Conservation (phyloP, 768 basidiomycete species). For the Daedaleopsis nitida region DNA sequence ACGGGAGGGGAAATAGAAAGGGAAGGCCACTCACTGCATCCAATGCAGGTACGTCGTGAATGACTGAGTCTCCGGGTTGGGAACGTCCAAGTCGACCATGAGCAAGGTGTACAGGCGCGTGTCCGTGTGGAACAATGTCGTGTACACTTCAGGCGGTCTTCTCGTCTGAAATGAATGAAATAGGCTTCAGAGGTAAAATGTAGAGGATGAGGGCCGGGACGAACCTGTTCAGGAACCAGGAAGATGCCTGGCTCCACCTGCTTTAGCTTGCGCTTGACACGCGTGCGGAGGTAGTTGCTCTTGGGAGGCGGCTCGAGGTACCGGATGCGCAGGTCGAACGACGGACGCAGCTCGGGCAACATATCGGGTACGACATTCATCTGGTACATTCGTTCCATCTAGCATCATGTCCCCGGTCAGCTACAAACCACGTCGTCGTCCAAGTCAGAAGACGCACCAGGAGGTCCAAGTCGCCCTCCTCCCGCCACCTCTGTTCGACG, state of each 20-base stretch:
- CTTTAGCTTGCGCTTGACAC: constrained; percentile 32
- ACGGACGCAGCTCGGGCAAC: constrained; percentile 68
- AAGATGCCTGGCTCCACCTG: constrained; percentile 73
- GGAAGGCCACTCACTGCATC: constrained; percentile 64
- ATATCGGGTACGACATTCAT: constrained; percentile 92
- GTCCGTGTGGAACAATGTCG: constrained; percentile 82
- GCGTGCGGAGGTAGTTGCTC: constrained; percentile 26
- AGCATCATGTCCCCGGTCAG: background rate
- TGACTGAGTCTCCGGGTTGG: constrained; percentile 63
- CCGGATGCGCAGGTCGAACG: constrained; percentile 71
- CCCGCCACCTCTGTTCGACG: constrained; percentile 82
- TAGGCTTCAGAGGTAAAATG: background rate
- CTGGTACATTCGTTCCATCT: constrained; percentile 94
- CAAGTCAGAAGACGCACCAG: constrained; percentile 52
- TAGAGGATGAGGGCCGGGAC: constrained; percentile 13
- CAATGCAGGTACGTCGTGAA: constrained; percentile 83
- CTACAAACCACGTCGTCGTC: background rate
- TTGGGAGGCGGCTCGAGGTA: constrained; percentile 44
- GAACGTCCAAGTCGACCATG: constrained; percentile 89
- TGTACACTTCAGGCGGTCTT: constrained; percentile 62
- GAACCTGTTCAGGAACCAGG: constrained; percentile 67
- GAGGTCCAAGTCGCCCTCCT: constrained; percentile 80
- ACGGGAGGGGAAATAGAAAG: constrained; percentile 2
- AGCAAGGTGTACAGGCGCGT: constrained; percentile 84
- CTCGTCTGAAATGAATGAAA: constrained; percentile 49